A percentile compares a stretch with the other conserved stretches of the same genome.
Evolutionary conservation across 345 rosid genomes (phyloP).

Genomic region (Odontarrhena argentea): DNA sequence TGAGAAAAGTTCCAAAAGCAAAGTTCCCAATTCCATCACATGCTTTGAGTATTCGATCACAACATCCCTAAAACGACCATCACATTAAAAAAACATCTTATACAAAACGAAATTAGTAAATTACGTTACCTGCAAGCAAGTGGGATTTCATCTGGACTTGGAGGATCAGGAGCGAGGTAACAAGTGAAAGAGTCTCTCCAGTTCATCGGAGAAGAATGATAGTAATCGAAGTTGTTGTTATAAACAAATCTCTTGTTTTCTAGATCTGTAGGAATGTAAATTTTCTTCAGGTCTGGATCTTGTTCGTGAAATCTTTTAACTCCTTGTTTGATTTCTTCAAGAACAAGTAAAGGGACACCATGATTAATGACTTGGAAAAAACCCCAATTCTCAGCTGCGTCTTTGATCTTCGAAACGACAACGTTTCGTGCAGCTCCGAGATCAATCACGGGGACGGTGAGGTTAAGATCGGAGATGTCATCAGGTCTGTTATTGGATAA

Average conservation of each 20-base stretch:
- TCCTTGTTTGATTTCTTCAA: conserved; percentile 37
- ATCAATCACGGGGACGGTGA: conserved; percentile 45
- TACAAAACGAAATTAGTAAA: neutral
- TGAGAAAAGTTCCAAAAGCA: conserved; percentile 36
- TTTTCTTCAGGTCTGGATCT: conserved; percentile 24
- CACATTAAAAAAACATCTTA: no score
- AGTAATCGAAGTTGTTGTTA: conserved; percentile 41
- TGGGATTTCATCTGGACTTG: conserved; percentile 45
- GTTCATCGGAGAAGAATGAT: conserved; percentile 29
- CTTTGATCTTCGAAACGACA: conserved; percentile 35
- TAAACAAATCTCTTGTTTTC: conserved; percentile 18
- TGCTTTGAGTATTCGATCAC: conserved; percentile 38
- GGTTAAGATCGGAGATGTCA: conserved; percentile 1
- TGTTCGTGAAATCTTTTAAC: conserved; percentile 32
- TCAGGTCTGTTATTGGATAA: conserved; percentile 17
- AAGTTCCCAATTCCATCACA: conserved; percentile 26
- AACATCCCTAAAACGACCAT: conserved; percentile 1
- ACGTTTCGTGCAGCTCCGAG: conserved; percentile 24
- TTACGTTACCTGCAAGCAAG: conserved; percentile 42
- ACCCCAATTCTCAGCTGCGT: conserved; percentile 40
- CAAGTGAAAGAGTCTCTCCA: conserved; percentile 47
- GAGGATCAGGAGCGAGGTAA: conserved; percentile 44
- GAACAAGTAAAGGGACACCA: conserved; percentile 43
- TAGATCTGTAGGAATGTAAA: neutral
- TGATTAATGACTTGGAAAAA: conserved; percentile 59